phyloP scores from a whole-genome alignment of 1,284 basidiomycete species.

The Fomitopsis pinicola region DNA sequence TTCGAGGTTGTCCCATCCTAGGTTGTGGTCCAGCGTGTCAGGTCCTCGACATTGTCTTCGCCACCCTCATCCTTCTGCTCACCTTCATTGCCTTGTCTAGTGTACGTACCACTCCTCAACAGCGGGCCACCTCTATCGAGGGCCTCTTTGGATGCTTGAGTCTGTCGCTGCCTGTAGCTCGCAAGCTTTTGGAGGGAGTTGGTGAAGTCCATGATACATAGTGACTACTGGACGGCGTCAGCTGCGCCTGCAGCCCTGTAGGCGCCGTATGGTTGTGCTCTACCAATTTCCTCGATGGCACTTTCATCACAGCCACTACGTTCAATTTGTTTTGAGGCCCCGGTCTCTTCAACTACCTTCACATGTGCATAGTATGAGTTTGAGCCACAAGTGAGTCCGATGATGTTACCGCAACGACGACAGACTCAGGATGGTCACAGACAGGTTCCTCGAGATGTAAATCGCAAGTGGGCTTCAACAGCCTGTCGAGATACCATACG shows the following conservation, averaged over 20 bases:
- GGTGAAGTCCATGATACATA: slow-evolving; percentile 33
- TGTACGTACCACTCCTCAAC: slow-evolving; percentile 45
- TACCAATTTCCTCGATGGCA: background rate
- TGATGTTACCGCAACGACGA: too few species aligned
- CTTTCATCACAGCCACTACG: background rate
- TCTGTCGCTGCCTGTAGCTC: slow-evolving; percentile 63
- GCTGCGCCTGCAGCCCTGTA: background rate
- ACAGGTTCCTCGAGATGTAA: background rate
- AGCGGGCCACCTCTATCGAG: slow-evolving; percentile 61
- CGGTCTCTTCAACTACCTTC: background rate
- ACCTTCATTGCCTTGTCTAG: slow-evolving; percentile 63
- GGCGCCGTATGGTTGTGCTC: slow-evolving; percentile 4
- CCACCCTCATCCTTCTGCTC: background rate
- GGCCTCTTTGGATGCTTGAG: slow-evolving; percentile 66
- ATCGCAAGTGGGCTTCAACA: background rate
- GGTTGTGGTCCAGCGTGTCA: background rate
- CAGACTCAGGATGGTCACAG: background rate
- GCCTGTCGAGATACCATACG: slow-evolving; percentile 36
- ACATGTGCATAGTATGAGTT: slow-evolving; percentile 1
- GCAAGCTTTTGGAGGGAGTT: slow-evolving; percentile 65
- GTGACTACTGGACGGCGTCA: too few species aligned
- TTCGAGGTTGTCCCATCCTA: slow-evolving; percentile 87
- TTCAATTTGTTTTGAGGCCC: background rate
- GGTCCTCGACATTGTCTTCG: background rate
- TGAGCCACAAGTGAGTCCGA: background rate